Conservation (phyloP, 1,284 basidiomycete genomes). For the Trametes versicolor region DNA sequence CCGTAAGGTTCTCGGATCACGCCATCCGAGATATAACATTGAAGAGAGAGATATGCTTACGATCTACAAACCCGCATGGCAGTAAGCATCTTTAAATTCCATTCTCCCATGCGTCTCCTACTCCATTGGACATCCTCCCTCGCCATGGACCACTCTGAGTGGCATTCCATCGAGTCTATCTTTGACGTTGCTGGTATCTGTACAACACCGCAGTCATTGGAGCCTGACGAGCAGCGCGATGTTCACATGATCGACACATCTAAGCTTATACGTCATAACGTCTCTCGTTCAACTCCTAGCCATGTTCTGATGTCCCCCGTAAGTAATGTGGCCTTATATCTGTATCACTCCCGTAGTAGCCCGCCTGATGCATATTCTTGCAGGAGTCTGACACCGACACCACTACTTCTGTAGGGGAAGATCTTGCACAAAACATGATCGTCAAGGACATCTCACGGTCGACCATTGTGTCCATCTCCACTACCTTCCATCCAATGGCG, state of each 20-base stretch:
- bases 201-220: background rate
- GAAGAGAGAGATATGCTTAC: no score
- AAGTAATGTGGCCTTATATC: background rate
- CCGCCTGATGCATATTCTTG: background rate
- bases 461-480: slow-evolving; percentile 39
- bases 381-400: background rate
- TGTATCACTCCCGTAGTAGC: background rate
- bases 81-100: no score
- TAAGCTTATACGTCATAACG: background rate
- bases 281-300: no score
- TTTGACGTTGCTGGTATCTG: background rate
- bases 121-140: no score
- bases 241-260: background rate
- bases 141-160: background rate
- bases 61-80: no score
- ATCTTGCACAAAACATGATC: background rate
- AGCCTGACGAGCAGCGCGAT: background rate
- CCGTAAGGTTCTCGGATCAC: no score
- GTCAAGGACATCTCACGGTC: background rate
- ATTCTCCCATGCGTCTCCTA: no score
- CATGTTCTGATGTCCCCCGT: background rate
- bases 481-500: slow-evolving; percentile 40
- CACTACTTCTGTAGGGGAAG: background rate
- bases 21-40: no score
- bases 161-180: background rate